phyloP scores from a whole-genome alignment of 2,329 filamentous ascomycete genomes.

The Aspergillus ruber region DNA sequence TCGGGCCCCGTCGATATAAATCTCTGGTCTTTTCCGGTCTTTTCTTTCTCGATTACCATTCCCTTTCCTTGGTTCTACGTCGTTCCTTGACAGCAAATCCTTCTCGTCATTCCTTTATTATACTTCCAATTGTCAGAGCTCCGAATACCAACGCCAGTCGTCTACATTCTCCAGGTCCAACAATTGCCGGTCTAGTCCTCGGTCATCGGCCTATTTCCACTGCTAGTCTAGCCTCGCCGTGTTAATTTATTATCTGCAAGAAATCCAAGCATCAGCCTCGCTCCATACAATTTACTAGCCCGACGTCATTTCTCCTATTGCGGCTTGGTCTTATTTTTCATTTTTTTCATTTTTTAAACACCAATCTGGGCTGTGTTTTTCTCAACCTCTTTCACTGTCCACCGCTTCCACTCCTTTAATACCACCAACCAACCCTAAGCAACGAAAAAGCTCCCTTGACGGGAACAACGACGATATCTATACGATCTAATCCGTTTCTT shows the following conservation, averaged over 20 bases:
- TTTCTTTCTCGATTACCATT: not conserved
- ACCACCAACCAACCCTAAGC: not conserved
- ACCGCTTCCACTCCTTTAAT: not conserved
- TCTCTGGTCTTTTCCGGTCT: not conserved
- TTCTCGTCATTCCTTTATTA: not conserved
- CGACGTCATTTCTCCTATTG: not conserved
- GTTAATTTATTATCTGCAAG: too few species aligned
- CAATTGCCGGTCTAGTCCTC: not conserved
- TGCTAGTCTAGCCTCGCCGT: not conserved
- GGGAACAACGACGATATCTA: not conserved
- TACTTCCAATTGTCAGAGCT: not conserved
- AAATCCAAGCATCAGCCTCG: too few species aligned
- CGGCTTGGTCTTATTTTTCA: not conserved
- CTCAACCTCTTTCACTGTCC: not conserved
- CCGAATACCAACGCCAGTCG: not conserved
- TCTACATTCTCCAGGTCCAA: not conserved
- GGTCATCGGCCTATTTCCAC: not conserved
- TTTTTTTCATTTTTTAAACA: not conserved
- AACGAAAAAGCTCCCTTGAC: conserved; percentile 2
- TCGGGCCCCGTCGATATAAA: not conserved
- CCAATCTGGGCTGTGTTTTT: not conserved
- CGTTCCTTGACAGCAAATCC: not conserved
- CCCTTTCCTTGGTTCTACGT: not conserved
- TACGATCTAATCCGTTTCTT: not conserved
- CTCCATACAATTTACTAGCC: not conserved